Percentiles rank a stretch among this genome's conserved stretches.
These are phyloP conservation scores for Dactylellina drechsleri DNA, from an alignment of 2,329 filamentous ascomycete species.

Conservation along the genomic window DNA sequence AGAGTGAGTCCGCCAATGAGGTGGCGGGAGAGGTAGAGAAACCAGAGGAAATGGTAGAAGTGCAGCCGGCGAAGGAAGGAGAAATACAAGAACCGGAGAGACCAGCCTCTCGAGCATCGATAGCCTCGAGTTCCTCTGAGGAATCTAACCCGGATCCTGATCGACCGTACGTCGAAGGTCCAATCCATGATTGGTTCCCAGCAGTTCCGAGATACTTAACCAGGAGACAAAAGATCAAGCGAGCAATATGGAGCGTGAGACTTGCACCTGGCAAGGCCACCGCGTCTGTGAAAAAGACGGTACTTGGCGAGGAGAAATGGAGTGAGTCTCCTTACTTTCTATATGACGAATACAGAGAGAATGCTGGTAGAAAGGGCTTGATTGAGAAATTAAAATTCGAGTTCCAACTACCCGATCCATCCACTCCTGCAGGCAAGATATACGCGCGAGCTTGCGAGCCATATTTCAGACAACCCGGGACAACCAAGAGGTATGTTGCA, in stretches of 20 bases:
- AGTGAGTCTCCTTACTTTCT: conserved; percentile 44
- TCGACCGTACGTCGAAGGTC: conserved; percentile 27
- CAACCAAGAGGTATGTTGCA: conserved; percentile 32
- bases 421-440: conserved; percentile 27
- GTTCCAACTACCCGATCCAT: conserved; percentile 28
- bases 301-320: conserved; percentile 43
- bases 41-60: conserved; percentile 7
- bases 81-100: conserved; percentile 26
- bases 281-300: conserved; percentile 37
- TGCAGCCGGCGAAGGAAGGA: background rate
- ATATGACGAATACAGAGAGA: conserved; percentile 38
- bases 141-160: conserved; percentile 29
- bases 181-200: conserved; percentile 25
- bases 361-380: conserved; percentile 23
- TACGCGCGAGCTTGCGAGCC: conserved; percentile 50
- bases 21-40: conserved; percentile 3
- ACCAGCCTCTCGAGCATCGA: conserved; percentile 29
- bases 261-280: conserved; percentile 35
- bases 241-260: conserved; percentile 38
- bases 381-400: conserved; percentile 45
- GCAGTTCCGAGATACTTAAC: conserved; percentile 21
- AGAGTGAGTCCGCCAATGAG: background rate
- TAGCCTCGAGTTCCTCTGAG: conserved; percentile 23
- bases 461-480: conserved; percentile 38
- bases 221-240: conserved; percentile 34